phyloP scores from a whole-genome alignment of 2,329 filamentous ascomycete genomes.

The Fusarium ambrosium region DNA sequence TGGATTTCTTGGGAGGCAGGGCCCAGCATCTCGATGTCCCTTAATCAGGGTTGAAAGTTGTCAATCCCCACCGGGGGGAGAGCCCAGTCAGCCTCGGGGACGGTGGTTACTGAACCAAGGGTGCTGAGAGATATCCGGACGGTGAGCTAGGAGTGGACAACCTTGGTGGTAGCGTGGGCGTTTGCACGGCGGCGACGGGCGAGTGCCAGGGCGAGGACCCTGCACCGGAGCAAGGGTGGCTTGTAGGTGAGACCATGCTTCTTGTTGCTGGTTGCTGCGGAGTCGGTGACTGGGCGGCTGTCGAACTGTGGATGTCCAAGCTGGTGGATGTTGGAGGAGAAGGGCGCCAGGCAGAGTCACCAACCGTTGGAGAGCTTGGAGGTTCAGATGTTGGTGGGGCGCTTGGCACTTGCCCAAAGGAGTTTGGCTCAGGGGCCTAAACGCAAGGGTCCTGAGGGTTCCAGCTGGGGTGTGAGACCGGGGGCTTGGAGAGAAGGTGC shows the following conservation, averaged over 20 bases:
- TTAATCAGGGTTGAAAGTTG: conserved; percentile 34
- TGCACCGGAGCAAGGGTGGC: conserved; percentile 14
- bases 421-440: conserved; percentile 41
- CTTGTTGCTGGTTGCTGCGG: conserved; percentile 30
- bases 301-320: conserved; percentile 25
- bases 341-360: conserved; percentile 11
- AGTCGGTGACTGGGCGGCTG: conserved; percentile 27
- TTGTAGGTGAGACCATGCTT: conserved; percentile 22
- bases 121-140: conserved; percentile 1
- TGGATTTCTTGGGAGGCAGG: conserved; percentile 31
- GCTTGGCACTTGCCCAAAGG: conserved; percentile 25
- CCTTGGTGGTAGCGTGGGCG: neutral
- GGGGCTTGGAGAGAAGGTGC: conserved; percentile 26
- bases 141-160: conserved; percentile 4
- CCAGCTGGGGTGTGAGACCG: conserved; percentile 10
- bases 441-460: conserved; percentile 7
- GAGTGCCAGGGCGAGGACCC: conserved; percentile 14
- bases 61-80: conserved; percentile 19
- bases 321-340: conserved; percentile 28
- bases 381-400: conserved; percentile 38
- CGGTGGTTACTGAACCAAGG: neutral
- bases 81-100: conserved; percentile 11
- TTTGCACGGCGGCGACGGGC: conserved; percentile 13
- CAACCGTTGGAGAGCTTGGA: conserved; percentile 34
- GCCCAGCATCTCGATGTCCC: conserved; percentile 21